Evolutionary conservation across 2,329 filamentous ascomycete species (phyloP).

Genomic region (Alternaria consortialis): DNA sequence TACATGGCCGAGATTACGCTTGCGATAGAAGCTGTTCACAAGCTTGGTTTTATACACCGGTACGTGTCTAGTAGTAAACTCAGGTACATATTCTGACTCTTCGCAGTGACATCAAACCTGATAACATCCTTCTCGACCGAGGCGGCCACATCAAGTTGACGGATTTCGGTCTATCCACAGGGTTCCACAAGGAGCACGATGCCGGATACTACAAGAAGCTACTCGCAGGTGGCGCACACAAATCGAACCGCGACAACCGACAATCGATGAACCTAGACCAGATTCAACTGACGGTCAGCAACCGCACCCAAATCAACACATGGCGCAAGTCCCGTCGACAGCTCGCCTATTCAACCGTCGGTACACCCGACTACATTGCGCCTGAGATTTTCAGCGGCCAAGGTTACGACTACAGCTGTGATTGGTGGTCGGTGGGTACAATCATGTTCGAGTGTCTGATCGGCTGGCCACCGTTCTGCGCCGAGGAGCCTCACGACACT

Average conservation of each 20-base stretch:
- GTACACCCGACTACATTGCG: slow-evolving; percentile 97
- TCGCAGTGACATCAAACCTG: slow-evolving; percentile 89
- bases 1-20: slow-evolving; percentile 99
- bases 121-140: slow-evolving; percentile 95
- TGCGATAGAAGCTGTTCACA: slow-evolving; percentile 98
- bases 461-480: slow-evolving; percentile 98
- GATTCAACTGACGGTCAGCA: slow-evolving; percentile 97
- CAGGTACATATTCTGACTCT: slow-evolving; percentile 32
- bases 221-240: slow-evolving; percentile 71
- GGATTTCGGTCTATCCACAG: slow-evolving; percentile 96
- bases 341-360: slow-evolving; percentile 98
- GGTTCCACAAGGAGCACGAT: slow-evolving; percentile 97
- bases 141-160: slow-evolving; percentile 98
- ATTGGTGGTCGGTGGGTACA: slow-evolving; percentile 98
- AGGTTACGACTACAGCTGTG: slow-evolving; percentile 95
- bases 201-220: slow-evolving; percentile 99
- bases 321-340: slow-evolving; percentile 95
- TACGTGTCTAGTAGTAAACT: slow-evolving; percentile 57
- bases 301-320: slow-evolving; percentile 97
- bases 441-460: slow-evolving; percentile 99
- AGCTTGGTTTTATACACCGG: slow-evolving; percentile 98
- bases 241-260: slow-evolving; percentile 69
- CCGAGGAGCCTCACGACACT: slow-evolving; percentile 95
- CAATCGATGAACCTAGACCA: slow-evolving; percentile 96
- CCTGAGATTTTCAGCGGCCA: slow-evolving; percentile 98